Evolutionary conservation across 1,139 yeast species (phyloP).

Genomic region (Diutina rugosa): DNA sequence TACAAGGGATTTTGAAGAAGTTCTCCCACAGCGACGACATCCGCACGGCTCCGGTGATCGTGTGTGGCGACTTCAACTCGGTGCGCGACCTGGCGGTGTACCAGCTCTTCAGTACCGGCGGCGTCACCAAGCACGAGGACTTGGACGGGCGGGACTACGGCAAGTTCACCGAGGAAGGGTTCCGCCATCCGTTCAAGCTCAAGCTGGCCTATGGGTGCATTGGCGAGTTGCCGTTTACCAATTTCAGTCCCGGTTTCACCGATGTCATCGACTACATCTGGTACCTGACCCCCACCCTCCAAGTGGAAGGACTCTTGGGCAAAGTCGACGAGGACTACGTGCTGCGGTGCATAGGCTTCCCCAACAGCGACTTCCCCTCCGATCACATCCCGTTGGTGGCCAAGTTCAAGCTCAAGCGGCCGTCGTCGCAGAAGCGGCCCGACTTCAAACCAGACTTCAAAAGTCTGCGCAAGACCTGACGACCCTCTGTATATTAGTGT

Average conservation of each 20-base stretch:
- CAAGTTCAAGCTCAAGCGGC: conserved; percentile 59
- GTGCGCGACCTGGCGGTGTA: conserved; percentile 82
- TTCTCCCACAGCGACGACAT: conserved; percentile 39
- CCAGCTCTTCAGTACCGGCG: conserved; percentile 73
- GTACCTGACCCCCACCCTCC: conserved; percentile 71
- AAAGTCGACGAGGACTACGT: conserved; percentile 70
- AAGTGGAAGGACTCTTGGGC: conserved; percentile 80
- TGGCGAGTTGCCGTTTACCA: conserved; percentile 79
- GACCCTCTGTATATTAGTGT: conserved; percentile 1
- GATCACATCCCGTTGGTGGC: conserved; percentile 84
- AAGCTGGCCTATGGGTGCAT: conserved; percentile 76
- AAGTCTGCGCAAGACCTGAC: conserved; percentile 35
- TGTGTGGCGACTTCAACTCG: conserved; percentile 96
- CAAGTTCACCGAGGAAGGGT: conserved; percentile 79
- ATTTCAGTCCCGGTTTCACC: conserved; percentile 85
- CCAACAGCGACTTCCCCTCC: conserved; percentile 87
- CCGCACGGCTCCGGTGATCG: conserved; percentile 58
- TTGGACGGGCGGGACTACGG: conserved; percentile 86
- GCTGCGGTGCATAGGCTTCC: conserved; percentile 75
- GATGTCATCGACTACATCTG: conserved; percentile 92
- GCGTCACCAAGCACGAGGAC: conserved; percentile 63
- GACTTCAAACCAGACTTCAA: conserved; percentile 43
- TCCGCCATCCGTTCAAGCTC: conserved; percentile 67
- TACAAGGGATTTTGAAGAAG: conserved; percentile 50
- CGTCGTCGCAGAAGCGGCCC: conserved; percentile 16